Evolutionary conservation across 768 basidiomycete genomes (phyloP).

Genomic region (Tephrocybe sp.): DNA sequence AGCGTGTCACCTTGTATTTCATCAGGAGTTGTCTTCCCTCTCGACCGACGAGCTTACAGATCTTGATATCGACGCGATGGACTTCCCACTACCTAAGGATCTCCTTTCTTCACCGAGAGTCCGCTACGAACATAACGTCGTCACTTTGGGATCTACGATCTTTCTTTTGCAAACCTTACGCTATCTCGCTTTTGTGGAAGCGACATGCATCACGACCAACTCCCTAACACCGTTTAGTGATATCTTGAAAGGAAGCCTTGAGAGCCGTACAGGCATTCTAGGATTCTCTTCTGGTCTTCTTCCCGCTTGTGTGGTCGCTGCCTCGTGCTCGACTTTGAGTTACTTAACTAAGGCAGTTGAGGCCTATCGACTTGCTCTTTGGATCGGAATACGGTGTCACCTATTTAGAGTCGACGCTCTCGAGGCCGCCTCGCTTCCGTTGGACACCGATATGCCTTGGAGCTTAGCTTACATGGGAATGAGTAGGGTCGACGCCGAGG

Average conservation of each 20-base stretch:
- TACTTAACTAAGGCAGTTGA: slow-evolving; percentile 45
- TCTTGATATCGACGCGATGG: slow-evolving; percentile 35
- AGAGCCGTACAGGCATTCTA: slow-evolving; percentile 35
- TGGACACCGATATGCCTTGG: slow-evolving; percentile 20
- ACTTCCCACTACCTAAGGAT: slow-evolving; percentile 39
- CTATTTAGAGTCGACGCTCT: slow-evolving; percentile 23
- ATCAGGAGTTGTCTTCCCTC: slow-evolving; percentile 45
- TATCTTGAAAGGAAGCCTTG: slow-evolving; percentile 31
- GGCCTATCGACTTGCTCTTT: slow-evolving; percentile 48
- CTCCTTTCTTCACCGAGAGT: slow-evolving; percentile 35
- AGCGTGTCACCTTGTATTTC: slow-evolving; percentile 50
- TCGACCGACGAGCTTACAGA: slow-evolving; percentile 30
- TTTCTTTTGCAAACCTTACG: slow-evolving; percentile 51
- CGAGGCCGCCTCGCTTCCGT: slow-evolving; percentile 23
- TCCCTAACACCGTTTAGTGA: slow-evolving; percentile 24
- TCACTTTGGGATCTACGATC: slow-evolving; percentile 45
- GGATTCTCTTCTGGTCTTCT: slow-evolving; percentile 58
- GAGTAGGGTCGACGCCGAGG: slow-evolving; percentile 27
- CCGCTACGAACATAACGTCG: slow-evolving; percentile 40
- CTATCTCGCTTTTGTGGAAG: slow-evolving; percentile 41
- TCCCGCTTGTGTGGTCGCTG: slow-evolving; percentile 49
- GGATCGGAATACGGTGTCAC: slow-evolving; percentile 47
- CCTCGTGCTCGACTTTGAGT: slow-evolving; percentile 34
- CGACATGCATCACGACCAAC: slow-evolving; percentile 10
- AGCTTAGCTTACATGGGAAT: slow-evolving; percentile 20